Base-by-base conservation (phyloP, 495 filamentous ascomycete species). In the Jackrogersella minutella region DNA sequence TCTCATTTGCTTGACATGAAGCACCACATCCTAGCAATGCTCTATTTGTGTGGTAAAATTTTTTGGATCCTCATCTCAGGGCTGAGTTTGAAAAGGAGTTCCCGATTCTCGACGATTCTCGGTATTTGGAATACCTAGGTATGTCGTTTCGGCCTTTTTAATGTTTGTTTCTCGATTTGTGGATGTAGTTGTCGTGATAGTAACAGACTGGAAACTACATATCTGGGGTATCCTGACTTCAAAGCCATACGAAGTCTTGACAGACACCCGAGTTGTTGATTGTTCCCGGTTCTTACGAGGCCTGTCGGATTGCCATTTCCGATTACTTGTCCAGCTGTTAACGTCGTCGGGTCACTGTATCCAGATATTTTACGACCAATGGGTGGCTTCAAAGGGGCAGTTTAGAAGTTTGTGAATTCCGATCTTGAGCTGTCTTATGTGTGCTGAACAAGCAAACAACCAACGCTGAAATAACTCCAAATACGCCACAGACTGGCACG, bases 301-400 rank as follows among this genome's bases (percentile, higher is more conserved):
- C 57, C 56, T 59, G 59, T 65, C 49, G 62, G 54, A 59, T 52
- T 43, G 44, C 49, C 37, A 16, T 49, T 44, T 47, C 46, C 5
- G 14, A 50, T 47, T 44, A 10, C 10, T 14, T 50, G 16, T 39
- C 28, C 46, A 21, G 34, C 16, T 50, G 24, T 22, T 19, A 26
- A n/a, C 34, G 36, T n/a, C 7, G 11, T 36, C 30, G 16, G 49
- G 49, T 34, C 7, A 6, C 24, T 9, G 24, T 49, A 17, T 49
- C 16, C 44, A 11, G n/a, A n/a, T 26, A 2, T 34, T 40, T 8
- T 3, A 16, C 44, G 17, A 31, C 26, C 16, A 14, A 17, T 13
- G 49, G 16, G n/a, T 31, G n/a, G 7, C 26, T 30, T 3, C 11
- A 11, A 2, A 36, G 49, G 30, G 17, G 49, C 16, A 52, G 9